Evolutionary conservation across 371 early-diverging fungal genomes (phyloP), one percentile per base, ranked within the genome.

Genomic region (Saksenaea oblongispora): DNA sequence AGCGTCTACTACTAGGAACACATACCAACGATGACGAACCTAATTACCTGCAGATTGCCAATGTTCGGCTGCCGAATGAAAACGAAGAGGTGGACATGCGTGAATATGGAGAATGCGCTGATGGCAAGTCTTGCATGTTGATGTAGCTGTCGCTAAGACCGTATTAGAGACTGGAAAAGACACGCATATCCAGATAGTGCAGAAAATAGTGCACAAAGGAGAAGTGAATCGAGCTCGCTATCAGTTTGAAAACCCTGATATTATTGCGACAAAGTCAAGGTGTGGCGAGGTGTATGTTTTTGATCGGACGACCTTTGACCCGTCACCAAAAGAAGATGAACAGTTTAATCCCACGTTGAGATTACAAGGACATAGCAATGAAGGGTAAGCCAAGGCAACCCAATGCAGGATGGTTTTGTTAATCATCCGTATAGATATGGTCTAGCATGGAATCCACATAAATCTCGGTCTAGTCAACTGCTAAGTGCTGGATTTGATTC

Each of bases 221-320:
- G 98, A 98, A 76, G 93, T 97, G 63, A 98, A 97, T 80, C 83
- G 97, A 53, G 98, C 97, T 15, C 90, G 97, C 37, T 97, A 97
- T 72, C 96, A 95, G 92, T 95, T 95, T 36, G 89, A 89, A 61
- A 97, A 98, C 70, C 91, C 93, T 8, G 91, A 97, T 75, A 87
- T 99, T 18, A 96, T 99, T 70, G 99, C 98, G 5, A 98, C 98
- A 5, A 92, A 97, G 71, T 91, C 97, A n/a, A 91, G 93, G 36
- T 76, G 79, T n/a, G 96, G 96, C 17, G 96, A 97, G 31, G 94
- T 99, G 34, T 95, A 92, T 75, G 83, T 99, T 39, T 99, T 98
- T 82, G 99, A 99, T 75, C 89, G 96, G 60, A 98, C 99, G n/a
- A 91, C 91, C 37, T 97, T 95, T 78, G 87, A 92, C 31, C 87